Conservation (phyloP, 805 yeast species). For the Cyberlindnera misumaiensis region DNA sequence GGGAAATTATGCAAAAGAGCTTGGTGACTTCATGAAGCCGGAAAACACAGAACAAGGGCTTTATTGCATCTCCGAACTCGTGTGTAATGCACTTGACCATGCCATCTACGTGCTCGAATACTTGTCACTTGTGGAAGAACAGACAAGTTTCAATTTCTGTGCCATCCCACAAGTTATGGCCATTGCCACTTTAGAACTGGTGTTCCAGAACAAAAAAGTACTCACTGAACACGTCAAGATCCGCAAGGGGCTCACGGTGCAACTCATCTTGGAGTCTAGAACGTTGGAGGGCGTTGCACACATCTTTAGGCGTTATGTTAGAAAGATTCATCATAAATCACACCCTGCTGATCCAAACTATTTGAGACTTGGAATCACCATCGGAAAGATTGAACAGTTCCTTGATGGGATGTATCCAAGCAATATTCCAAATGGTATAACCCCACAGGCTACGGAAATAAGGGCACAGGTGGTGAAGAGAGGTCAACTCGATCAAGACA, state of each 20-base stretch:
- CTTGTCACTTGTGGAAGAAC: slow-evolving; percentile 70
- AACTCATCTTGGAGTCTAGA: slow-evolving; percentile 65
- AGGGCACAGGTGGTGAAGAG: slow-evolving; percentile 38
- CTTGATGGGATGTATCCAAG: slow-evolving; percentile 70
- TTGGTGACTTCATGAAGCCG: slow-evolving; percentile 52
- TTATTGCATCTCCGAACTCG: slow-evolving; percentile 74
- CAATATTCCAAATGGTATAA: slow-evolving; percentile 50
- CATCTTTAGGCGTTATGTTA: slow-evolving; percentile 70
- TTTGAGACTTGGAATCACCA: slow-evolving; percentile 71
- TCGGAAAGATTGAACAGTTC: slow-evolving; percentile 86
- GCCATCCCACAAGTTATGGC: slow-evolving; percentile 99
- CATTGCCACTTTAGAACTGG: slow-evolving; percentile 82
- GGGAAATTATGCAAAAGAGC: slow-evolving; percentile 65
- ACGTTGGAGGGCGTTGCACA: slow-evolving; percentile 68
- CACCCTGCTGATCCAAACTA: slow-evolving; percentile 82
- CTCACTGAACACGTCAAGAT: slow-evolving; percentile 74
- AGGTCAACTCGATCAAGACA: slow-evolving; percentile 32
- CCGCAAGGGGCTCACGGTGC: slow-evolving; percentile 81
- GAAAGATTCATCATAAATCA: slow-evolving; percentile 71
- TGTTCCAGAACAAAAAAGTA: slow-evolving; percentile 74
- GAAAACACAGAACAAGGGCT: slow-evolving; percentile 50
- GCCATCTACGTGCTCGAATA: slow-evolving; percentile 71
- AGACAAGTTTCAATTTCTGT: slow-evolving; percentile 82
- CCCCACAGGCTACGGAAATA: slow-evolving; percentile 30
- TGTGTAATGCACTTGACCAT: slow-evolving; percentile 71